Conservation (phyloP, 2,329 filamentous ascomycete species). For the Berkeleyomyces basicola region DNA sequence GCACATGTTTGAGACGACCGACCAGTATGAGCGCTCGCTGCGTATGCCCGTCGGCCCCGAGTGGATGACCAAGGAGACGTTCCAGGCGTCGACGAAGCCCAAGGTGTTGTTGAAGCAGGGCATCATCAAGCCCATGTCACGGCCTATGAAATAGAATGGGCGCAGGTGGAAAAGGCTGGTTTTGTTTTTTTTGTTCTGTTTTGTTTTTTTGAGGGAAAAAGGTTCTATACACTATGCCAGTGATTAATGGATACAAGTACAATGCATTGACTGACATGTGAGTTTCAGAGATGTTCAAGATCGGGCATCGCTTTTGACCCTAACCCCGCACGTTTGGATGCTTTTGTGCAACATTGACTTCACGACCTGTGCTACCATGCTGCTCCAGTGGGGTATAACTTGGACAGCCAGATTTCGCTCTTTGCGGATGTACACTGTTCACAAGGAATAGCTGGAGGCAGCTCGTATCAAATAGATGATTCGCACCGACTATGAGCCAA, state of each 20-base stretch:
- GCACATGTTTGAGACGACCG: slow-evolving; percentile 71
- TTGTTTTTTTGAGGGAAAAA: neutral
- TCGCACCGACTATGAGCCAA: no score
- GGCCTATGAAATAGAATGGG: slow-evolving; percentile 36
- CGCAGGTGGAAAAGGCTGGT: neutral
- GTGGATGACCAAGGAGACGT: slow-evolving; percentile 91
- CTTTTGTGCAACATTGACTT: no score
- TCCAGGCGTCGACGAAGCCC: slow-evolving; percentile 79
- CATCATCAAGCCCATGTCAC: slow-evolving; percentile 72
- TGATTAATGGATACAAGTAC: neutral
- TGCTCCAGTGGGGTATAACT: no score
- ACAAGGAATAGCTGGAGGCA: no score
- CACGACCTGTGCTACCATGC: no score
- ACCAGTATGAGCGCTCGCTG: slow-evolving; percentile 82
- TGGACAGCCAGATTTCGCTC: no score
- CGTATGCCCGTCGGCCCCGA: slow-evolving; percentile 80
- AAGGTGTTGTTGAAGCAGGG: slow-evolving; percentile 82
- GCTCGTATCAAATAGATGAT: no score
- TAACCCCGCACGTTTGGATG: no score
- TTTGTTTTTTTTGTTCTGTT: neutral
- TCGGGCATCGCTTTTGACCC: no score
- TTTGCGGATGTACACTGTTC: no score
- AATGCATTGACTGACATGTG: neutral
- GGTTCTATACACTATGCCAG: neutral
- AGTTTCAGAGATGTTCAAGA: no score